Base-by-base conservation (phyloP, 768 basidiomycete species). In the Auricularia sp. region DNA sequence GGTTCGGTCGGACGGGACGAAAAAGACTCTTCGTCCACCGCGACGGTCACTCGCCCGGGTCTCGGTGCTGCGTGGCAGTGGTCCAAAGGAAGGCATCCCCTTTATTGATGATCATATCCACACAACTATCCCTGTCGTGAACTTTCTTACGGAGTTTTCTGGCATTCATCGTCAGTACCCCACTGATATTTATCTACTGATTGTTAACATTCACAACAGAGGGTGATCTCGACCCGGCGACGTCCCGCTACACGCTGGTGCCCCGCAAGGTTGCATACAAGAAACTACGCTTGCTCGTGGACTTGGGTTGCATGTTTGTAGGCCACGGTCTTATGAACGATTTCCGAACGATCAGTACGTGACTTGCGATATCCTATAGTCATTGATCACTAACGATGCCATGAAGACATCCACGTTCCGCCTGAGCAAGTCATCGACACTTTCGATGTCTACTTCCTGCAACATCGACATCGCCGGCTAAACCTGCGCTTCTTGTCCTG, bases 31-130 rank as follows among this genome's bases (percentile, higher is more conserved):
- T 35, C 85, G 94, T 13, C 97, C 97, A 1, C 90, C 94, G 3
- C 86, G 94, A 62, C 84, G 95, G 71, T 92, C 94, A 64, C 80
- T 99, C 6, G 96, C 97, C 33, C 85, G 97, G 29, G 97, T 99
- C 1, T 98, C 95, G 3, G 95, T 96, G 16, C 75, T 98, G 56
- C 84, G 97, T 11, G 95, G 96, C 2, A 82, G 89, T 70, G 94
- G 93, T 0, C 80, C 80, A 0, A 85, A 85, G 66, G 85, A 89
- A 70, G 92, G 92, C 3, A 73, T 89, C 13, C 96, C 97, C 2
- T 97, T 98, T 76, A 97, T 99, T 69, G 97, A 98, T 69, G 97
- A 99, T 70, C 91, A 99, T 70, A 98, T 98, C 44, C 92, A 97
- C 70, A 97, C 94, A 2, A 96, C 92, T 69, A 96, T 98, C 71